Conservation (phyloP, 176 grass and related monocot species). For the Dendrocalamus sinicus region DNA sequence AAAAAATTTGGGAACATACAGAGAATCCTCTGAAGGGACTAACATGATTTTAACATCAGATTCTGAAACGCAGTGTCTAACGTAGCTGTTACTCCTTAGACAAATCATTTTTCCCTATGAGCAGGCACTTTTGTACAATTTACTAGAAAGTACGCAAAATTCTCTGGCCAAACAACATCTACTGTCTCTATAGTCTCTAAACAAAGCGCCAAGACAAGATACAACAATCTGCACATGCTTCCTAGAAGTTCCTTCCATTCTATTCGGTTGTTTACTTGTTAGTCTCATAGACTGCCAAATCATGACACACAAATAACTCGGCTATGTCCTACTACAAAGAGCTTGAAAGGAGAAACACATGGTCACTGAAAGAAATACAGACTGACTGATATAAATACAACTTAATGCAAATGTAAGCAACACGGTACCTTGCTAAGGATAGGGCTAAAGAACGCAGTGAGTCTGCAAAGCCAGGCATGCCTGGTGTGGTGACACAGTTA, state of each 20-base stretch:
- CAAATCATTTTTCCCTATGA: background rate
- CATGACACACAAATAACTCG: background rate
- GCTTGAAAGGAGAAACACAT: background rate
- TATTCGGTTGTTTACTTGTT: background rate
- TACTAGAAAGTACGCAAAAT: background rate
- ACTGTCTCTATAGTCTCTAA: slow-evolving; percentile 8
- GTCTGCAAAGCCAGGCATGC: slow-evolving; percentile 69
- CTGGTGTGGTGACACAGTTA: slow-evolving; percentile 62
- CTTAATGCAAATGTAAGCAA: background rate
- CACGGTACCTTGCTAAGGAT: slow-evolving; percentile 73
- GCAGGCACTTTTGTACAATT: slow-evolving; percentile 26
- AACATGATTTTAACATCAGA: slow-evolving; percentile 16
- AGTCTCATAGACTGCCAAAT: background rate
- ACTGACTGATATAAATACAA: background rate
- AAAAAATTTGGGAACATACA: background rate
- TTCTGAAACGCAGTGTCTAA: background rate
- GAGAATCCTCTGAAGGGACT: slow-evolving; percentile 12
- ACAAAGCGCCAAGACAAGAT: background rate
- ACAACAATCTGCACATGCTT: background rate
- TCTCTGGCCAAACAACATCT: slow-evolving; percentile 14
- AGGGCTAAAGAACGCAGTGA: slow-evolving; percentile 78
- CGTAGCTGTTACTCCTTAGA: background rate
- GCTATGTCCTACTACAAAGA: background rate
- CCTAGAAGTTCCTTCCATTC: background rate
- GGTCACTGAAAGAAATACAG: background rate